Percentiles rank a stretch among this genome's conserved stretches.
Conservation (phyloP, 1,284 basidiomycete species). For the Vanrija sp. region DNA sequence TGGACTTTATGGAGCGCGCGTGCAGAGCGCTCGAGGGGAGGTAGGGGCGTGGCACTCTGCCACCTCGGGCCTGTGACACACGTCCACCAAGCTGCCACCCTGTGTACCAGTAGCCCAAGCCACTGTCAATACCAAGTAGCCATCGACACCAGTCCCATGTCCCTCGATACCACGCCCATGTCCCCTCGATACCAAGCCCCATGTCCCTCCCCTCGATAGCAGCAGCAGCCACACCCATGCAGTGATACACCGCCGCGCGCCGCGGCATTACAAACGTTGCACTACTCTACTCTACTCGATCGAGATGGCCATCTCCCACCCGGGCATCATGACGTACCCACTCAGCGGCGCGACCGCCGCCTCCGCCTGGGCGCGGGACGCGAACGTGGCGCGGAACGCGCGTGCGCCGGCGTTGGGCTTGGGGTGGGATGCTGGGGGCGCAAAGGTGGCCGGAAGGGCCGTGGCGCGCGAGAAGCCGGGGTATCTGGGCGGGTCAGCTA, state of each 20-base stretch:
- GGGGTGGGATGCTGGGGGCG: slow-evolving; percentile 30
- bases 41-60: not conserved
- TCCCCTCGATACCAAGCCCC: not conserved
- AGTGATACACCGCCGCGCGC: too few relatives aligned
- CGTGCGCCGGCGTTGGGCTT: slow-evolving; percentile 33
- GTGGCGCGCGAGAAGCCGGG: slow-evolving; percentile 27
- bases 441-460: slow-evolving; percentile 18
- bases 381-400: slow-evolving; percentile 33
- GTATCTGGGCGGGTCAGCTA: slow-evolving; percentile 22
- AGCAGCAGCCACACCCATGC: not conserved
- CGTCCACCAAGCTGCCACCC: too few relatives aligned
- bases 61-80: not conserved
- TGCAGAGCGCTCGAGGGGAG: slow-evolving; percentile 15
- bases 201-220: not conserved
- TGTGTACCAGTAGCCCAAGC: too few relatives aligned
- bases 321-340: slow-evolving; percentile 42
- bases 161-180: not conserved
- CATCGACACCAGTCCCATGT: too few relatives aligned
- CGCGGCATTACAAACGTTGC: too few relatives aligned
- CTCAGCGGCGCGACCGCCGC: slow-evolving; percentile 27
- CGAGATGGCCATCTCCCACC: slow-evolving; percentile 43
- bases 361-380: slow-evolving; percentile 22
- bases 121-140: too few relatives aligned
- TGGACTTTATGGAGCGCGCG: not conserved
- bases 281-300: slow-evolving; percentile 11